Base-by-base conservation (phyloP, 805 yeast genomes). In the Clavispora asparagi region DNA sequence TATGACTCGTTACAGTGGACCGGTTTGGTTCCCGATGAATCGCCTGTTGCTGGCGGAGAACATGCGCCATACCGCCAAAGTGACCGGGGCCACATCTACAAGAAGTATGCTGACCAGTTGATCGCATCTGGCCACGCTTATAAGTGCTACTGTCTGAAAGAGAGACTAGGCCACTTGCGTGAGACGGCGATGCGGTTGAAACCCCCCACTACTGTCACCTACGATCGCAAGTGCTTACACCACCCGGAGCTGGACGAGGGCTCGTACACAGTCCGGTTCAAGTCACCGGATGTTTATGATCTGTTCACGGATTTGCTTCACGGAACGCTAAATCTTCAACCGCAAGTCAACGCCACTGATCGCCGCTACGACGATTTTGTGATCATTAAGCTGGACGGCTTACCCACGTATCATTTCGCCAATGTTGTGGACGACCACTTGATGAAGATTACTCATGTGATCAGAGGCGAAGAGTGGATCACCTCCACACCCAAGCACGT, bases 391-490 rank as follows among this genome's bases (percentile, higher is more conserved):
- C 86, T 96, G n/a, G 98, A 94, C 63, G 91, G 92, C 0, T 69
- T 88, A 49, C 99, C 99, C 25, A 94, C 99, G 0, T 94, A 94
- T 57, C 99, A 94, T 65, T 83, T 94, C 59, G 99, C 99, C 13
- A 92, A 88, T 58, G 96, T 94, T 7, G 79, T 94, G 3, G 99
- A 94, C 61, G 99, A 94, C 61, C 95, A 91, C 62, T 67, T 87
- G 40, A 94, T 94, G 99, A 64, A 81, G 40, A 86, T 94, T 39
- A 87, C 97, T 0, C 97, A 94, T 64, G 99, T 94, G 8, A 82
- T 94, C 6, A 74, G 99, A 54, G 99, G 99, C 30, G 99, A 94
- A 60, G 99, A 94, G 63, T 94, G 99, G 99, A 68, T 94, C 10
- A 86, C 96, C 1, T 88, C 98, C 0, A 94, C 99, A 0, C 96